Evolutionary conservation across 2,329 filamentous ascomycete species (phyloP), one percentile per base, ranked within the genome.

Genomic region (Metarhizium robertsii): DNA sequence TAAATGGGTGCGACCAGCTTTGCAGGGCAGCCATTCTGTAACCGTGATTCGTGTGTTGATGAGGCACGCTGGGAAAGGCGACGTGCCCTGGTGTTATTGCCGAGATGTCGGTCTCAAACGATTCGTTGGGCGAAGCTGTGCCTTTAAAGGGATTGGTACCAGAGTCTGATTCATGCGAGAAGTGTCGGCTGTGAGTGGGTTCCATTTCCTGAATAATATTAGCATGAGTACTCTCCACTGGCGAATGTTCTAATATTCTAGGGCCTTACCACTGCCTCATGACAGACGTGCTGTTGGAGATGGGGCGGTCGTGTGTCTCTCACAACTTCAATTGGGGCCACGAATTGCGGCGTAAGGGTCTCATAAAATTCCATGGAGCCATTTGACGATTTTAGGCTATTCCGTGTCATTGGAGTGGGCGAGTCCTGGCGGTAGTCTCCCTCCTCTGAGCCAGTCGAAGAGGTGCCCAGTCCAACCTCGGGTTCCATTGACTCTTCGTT

Each of bases 401-500:
- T 32, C 30, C 50, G 52, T n/a, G 50, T 48, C 32, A 53, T 40
- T 11, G 58, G 60, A 46, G 59, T 57, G 10, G 60, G 59, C 2
- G 58, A 60, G 20, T 50, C 46, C 11, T 54, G 55, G 16, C 50
- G 14, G 3, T 29, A 30, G 25, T 38, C 20, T 5, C 53, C 50
- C 3, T 54, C 42, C 3, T 59, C 55, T 30, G 20, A 18, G 5
- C 54, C 36, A 34, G 62, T 56, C 43, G 59, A 55, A 30, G 48
- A 48, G 2, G 32, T 48, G 30, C 46, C 14, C 2, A 32, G 54
- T 6, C 14, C 10, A 11, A 53, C 52, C 20, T 50, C 38, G 6
- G 43, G 46, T 11, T 51, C 52, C 13, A 52, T 18, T 34, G 18
- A 40, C 6, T 60, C 57, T 10, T 60, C 59, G 2, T 58, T 11